Percentiles rank a stretch among this genome's conserved stretches.
These are phyloP conservation scores for Ilyonectria robusta DNA, from an alignment of 2,329 filamentous ascomycete species.

Conservation along the genomic window DNA sequence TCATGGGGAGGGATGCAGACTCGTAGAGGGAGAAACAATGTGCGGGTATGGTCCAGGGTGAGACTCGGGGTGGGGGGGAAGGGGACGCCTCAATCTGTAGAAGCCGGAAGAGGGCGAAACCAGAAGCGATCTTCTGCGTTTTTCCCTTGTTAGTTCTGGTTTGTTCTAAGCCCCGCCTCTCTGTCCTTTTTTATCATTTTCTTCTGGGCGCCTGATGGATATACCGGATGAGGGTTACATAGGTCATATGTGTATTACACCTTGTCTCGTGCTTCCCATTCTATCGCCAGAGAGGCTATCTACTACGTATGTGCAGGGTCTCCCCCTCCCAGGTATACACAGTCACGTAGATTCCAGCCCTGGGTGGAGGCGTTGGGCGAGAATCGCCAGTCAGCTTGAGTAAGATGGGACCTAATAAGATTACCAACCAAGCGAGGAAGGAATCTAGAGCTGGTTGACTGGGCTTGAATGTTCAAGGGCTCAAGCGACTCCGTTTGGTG, in stretches of 20 bases:
- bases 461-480: background rate
- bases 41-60: slow-evolving; percentile 23
- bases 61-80: slow-evolving; percentile 23
- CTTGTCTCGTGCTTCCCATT: slow-evolving; percentile 15
- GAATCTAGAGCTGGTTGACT: slow-evolving; percentile 3
- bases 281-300: slow-evolving; percentile 7
- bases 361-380: slow-evolving; percentile 3
- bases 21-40: slow-evolving; percentile 16
- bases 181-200: slow-evolving; percentile 11
- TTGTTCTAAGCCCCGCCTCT: slow-evolving; percentile 19
- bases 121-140: slow-evolving; percentile 42
- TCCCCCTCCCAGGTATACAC: background rate
- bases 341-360: background rate
- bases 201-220: slow-evolving; percentile 26
- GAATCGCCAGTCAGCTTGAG: slow-evolving; percentile 3
- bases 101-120: slow-evolving; percentile 32
- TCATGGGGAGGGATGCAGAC: slow-evolving; percentile 20
- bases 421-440: slow-evolving; percentile 7
- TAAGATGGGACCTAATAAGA: slow-evolving; percentile 3
- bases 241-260: background rate
- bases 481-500: background rate
- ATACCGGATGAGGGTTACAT: slow-evolving; percentile 28
- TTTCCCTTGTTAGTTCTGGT: slow-evolving; percentile 30
- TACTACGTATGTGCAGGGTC: background rate
- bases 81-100: slow-evolving; percentile 35